Conservation (phyloP, 352 stramenopile genomes). For the Elongisporangium senticosum region DNA sequence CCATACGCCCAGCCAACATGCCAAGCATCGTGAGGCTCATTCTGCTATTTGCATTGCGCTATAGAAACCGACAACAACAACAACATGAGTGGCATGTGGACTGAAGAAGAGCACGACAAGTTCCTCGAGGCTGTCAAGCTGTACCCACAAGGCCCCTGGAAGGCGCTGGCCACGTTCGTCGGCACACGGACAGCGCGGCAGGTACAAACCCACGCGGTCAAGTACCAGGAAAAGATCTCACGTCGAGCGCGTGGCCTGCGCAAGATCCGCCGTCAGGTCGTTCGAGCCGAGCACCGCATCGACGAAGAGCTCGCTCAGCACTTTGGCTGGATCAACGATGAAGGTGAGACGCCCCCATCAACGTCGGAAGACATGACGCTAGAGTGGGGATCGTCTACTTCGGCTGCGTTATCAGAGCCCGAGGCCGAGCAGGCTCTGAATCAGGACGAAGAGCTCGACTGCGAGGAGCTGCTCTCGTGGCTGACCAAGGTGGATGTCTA, state of each 20-base stretch:
- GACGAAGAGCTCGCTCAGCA: constrained; percentile 7
- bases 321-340: neutral
- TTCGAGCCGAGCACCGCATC: constrained; percentile 14
- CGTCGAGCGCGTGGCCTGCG: constrained; percentile 9
- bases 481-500: neutral
- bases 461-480: neutral
- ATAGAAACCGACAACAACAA: neutral
- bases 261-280: constrained; percentile 5
- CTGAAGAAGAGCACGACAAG: constrained; percentile 19
- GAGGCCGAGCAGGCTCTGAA: neutral
- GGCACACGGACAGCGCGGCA: constrained; percentile 55
- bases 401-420: neutral
- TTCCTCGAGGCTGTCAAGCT: constrained; percentile 27
- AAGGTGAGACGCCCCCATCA: neutral
- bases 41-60: neutral
- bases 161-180: constrained; percentile 22
- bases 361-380: neutral
- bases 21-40: neutral
- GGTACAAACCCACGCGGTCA: constrained; percentile 15
- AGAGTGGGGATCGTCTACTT: neutral
- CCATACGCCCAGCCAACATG: neutral
- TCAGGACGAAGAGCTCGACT: neutral
- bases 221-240: constrained; percentile 16
- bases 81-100: constrained; percentile 11
- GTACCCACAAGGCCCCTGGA: constrained; percentile 29